Conservation (phyloP, 305 asterid genomes). For the Fraxinus floribunda region DNA sequence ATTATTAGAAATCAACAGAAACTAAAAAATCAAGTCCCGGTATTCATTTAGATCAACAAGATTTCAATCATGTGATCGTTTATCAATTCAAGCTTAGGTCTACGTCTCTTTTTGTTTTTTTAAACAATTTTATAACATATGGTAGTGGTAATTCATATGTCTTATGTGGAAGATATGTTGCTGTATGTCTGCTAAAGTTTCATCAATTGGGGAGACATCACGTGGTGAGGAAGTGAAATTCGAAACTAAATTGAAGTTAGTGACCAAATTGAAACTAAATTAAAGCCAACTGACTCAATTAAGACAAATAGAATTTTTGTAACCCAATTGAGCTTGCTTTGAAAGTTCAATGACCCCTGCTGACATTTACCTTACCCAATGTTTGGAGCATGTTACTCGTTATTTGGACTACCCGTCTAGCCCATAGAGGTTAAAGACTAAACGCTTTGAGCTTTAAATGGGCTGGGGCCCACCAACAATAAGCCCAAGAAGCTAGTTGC, state of each 20-base stretch:
- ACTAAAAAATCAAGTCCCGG: too few species aligned
- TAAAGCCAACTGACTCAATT: background rate
- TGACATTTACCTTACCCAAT: background rate
- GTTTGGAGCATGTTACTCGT: background rate
- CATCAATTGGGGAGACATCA: background rate
- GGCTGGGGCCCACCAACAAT: background rate
- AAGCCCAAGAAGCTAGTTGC: background rate
- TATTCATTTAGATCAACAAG: background rate
- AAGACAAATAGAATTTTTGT: background rate
- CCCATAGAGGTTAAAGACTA: background rate
- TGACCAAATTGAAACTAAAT: background rate
- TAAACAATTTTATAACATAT: background rate
- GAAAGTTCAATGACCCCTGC: background rate
- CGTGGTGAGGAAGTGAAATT: background rate
- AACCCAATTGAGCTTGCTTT: background rate
- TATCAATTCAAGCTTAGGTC: background rate
- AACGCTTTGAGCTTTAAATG: background rate
- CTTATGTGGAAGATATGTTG: background rate
- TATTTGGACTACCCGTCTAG: background rate
- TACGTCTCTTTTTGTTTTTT: too few species aligned
- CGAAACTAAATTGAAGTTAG: background rate
- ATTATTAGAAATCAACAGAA: too few species aligned
- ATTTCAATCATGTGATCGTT: background rate
- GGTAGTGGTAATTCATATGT: background rate
- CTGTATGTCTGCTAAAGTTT: background rate